Evolutionary conservation across 805 yeast species (phyloP), one percentile per base, ranked within the genome.

Genomic region (Candida michaelii): DNA sequence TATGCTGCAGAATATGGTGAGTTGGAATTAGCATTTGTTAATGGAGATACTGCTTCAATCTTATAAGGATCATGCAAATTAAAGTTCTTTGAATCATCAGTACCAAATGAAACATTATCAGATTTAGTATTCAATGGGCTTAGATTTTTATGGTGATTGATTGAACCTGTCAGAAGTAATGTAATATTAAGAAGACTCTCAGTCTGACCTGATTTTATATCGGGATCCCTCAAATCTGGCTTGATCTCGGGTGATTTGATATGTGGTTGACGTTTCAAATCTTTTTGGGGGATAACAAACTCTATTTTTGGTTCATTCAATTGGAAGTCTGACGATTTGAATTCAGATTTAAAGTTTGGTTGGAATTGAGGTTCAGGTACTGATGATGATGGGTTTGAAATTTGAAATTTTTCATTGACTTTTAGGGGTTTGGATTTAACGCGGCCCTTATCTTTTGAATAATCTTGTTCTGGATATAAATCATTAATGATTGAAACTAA

Each of bases 191-290:
- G 52, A 5, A 43, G 21, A 39, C 56, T 54, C 19, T 45, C 49
- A n/a, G 47, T 36, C 36, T 47, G 49, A 6, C 38, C 45, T 3
- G 52, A 14, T 14, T 23, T 23, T 14, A 19, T 11, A 25, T 25
- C 29, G 32, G 97, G 95, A 0, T 96, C 97, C 1, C 66, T 89
- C 40, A 66, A 84, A 43, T 74, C 85, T 1, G 80, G 83, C 23
- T 21, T 21, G 23, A 21, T 21, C 23, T 21, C 8, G 5, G 23
- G 23, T 10, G 48, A 85, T 30, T 50, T 81, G 32, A 57, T 86
- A 25, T 76, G 77, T 44, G 82, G 80, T 78, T 59, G 77, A 44
- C 7, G 12, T 25, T 25, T 9, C 12, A 11, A 25, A 7, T 25
- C 13, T 6, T 7, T 10, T 23, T 23, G 10, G 25, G 25, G 10